phyloP scores from a whole-genome alignment of 2,329 filamentous ascomycete genomes.

The Fusarium brachygibbosum region DNA sequence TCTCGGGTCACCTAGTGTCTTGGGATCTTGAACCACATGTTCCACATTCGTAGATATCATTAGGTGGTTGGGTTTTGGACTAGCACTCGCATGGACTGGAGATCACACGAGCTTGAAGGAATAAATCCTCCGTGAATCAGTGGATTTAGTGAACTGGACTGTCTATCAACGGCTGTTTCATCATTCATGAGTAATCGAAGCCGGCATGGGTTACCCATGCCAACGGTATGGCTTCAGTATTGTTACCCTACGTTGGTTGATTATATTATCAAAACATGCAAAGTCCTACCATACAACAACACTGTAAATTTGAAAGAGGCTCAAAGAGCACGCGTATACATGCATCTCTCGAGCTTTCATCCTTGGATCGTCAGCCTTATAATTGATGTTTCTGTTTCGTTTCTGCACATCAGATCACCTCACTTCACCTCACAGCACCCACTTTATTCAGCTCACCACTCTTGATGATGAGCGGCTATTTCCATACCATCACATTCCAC shows the following conservation, averaged over 20 bases:
- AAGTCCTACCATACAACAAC: background rate
- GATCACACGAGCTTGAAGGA: constrained; percentile 19
- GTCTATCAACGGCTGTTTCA: background rate
- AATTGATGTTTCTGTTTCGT: constrained; percentile 14
- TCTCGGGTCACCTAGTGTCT: constrained; percentile 26
- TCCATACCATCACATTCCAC: constrained; percentile 6
- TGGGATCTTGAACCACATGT: constrained; percentile 18
- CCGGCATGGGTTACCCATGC: background rate
- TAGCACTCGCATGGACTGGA: constrained; percentile 36
- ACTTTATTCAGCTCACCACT: background rate
- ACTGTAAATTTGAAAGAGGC: background rate
- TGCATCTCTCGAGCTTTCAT: constrained; percentile 32
- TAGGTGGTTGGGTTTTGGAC: background rate
- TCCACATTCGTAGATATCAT: constrained; percentile 4
- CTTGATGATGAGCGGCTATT: constrained; percentile 14
- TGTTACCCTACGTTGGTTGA: constrained; percentile 17
- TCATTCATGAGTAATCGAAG: background rate
- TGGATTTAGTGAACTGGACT: background rate
- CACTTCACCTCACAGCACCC: constrained; percentile 8
- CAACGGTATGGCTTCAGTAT: background rate
- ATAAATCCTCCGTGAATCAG: background rate
- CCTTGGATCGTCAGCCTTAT: constrained; percentile 36
- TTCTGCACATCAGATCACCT: constrained; percentile 15
- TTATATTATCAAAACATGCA: background rate
- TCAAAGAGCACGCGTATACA: background rate